Evolutionary conservation across 805 yeast species (phyloP), one percentile per base, ranked within the genome.

Genomic region (Schwanniomyces vanrijiae): DNA sequence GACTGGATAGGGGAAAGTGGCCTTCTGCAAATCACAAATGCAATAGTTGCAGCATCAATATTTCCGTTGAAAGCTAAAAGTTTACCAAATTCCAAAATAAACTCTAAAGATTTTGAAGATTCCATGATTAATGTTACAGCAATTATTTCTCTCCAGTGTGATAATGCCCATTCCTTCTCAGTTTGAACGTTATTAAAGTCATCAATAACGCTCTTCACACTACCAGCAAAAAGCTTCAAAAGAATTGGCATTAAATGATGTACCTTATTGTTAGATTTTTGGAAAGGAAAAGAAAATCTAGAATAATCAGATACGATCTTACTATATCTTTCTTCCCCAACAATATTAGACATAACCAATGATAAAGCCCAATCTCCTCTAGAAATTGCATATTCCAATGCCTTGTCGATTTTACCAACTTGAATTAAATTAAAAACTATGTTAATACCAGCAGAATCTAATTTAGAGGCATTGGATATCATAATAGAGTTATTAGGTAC

Each of bases 361-460:
- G 96, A 86, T 63, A 90, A 72, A 0, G 92, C 83, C 86, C 88
- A 91, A 53, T 88, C 88, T 8, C 81, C 78, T 44, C 80, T 78
- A 1, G 77, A 71, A 16, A 90, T 61, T 1, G 94, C 83, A 45
- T 74, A 68, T 20, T 76, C 71, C 41, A 90, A 65, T 0, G 96
- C 97, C 4, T 74, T 77, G 11, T 78, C 81, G 20, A 83, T 78
- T 47, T 84, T 75, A 1, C 97, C 97, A 4, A 69, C 64, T 53
- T 82, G 83, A 34, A 83, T 68, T 37, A 72, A 53, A 35, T 56
- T 50, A 55, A 69, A 69, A 2, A 69, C 65, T 22, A 59, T 54
- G 47, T 65, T 62, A 13, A 65, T 52, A 0, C 75, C 75, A 1
- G 68, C 53, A 38, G 56, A 60, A 47, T 75, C 81, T 37, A 77